Conservation (phyloP, 768 basidiomycete genomes). For the Neoboletus subvelutipes region DNA sequence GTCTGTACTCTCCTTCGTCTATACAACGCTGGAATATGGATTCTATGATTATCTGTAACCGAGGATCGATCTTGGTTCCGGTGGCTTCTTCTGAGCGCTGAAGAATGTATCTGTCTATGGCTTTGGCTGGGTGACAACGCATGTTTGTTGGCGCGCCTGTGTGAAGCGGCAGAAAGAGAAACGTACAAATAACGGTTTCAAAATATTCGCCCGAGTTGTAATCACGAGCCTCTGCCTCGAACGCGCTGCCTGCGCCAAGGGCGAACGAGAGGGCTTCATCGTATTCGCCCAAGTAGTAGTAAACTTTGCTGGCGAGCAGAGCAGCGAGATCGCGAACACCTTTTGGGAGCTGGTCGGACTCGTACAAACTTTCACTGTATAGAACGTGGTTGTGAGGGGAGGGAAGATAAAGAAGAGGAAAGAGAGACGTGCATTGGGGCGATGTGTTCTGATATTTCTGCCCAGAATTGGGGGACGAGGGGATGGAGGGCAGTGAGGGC, state of each 20-base stretch:
- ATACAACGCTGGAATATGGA: constrained; percentile 85
- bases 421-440: constrained; percentile 69
- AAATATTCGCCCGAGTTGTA: constrained; percentile 80
- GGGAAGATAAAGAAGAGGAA: constrained; percentile 3
- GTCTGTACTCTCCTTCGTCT: constrained; percentile 86
- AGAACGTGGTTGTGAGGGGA: constrained; percentile 8
- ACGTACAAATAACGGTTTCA: constrained; percentile 92
- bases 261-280: constrained; percentile 96
- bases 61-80: constrained; percentile 69
- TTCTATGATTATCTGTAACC: constrained; percentile 83
- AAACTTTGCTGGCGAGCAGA: constrained; percentile 94
- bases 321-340: constrained; percentile 81
- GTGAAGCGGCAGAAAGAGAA: constrained; percentile 18
- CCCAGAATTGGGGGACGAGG: constrained; percentile 95
- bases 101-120: constrained; percentile 90
- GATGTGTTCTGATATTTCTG: constrained; percentile 96
- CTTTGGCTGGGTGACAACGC: constrained; percentile 64
- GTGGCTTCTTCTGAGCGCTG: constrained; percentile 55
- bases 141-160: background rate
- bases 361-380: constrained; percentile 84
- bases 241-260: constrained; percentile 83
- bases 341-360: constrained; percentile 72
- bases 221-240: constrained; percentile 68
- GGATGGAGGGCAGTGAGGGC: constrained; percentile 81
- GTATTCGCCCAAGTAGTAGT: constrained; percentile 94